Conservation (phyloP, 352 stramenopile species). For the Phytophthora litchii region DNA sequence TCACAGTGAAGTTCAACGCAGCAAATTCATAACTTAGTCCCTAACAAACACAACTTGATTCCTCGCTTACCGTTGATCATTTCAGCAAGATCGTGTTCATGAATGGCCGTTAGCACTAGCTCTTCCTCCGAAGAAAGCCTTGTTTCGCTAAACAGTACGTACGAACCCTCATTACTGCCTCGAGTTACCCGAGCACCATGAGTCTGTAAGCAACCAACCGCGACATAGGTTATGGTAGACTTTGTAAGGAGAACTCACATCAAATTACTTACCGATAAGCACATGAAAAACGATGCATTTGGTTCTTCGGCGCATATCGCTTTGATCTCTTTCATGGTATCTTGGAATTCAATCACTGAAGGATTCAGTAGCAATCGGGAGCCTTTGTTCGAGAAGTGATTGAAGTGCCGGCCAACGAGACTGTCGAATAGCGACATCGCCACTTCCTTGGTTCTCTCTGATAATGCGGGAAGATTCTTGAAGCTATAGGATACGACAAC, state of each 20-base stretch:
- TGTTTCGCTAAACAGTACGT: conserved; percentile 73
- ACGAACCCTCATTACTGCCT: conserved; percentile 66
- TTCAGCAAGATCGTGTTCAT: conserved; percentile 63
- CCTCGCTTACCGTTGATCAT: conserved; percentile 55
- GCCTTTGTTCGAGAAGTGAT: conserved; percentile 49
- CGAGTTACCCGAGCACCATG: conserved; percentile 67
- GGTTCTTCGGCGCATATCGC: conserved; percentile 36
- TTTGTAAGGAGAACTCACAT: neutral
- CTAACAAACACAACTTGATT: too few species aligned
- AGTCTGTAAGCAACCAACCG: conserved; percentile 34
- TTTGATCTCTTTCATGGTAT: conserved; percentile 70
- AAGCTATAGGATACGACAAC: conserved; percentile 63
- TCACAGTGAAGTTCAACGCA: neutral
- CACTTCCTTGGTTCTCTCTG: conserved; percentile 63
- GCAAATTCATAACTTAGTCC: neutral
- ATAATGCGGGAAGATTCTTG: conserved; percentile 54
- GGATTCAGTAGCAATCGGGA: conserved; percentile 77
- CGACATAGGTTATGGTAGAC: neutral
- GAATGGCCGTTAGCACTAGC: conserved; percentile 64
- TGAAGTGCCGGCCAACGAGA: conserved; percentile 58
- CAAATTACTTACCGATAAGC: conserved; percentile 48
- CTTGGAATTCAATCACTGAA: conserved; percentile 84
- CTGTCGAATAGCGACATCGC: conserved; percentile 58
- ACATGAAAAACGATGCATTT: conserved; percentile 70
- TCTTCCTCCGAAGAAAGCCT: conserved; percentile 75